Percentiles rank a stretch among this genome's conserved stretches.
phyloP scores from a whole-genome alignment of 164 flowering plant genomes.

The Protea cynaroides region DNA sequence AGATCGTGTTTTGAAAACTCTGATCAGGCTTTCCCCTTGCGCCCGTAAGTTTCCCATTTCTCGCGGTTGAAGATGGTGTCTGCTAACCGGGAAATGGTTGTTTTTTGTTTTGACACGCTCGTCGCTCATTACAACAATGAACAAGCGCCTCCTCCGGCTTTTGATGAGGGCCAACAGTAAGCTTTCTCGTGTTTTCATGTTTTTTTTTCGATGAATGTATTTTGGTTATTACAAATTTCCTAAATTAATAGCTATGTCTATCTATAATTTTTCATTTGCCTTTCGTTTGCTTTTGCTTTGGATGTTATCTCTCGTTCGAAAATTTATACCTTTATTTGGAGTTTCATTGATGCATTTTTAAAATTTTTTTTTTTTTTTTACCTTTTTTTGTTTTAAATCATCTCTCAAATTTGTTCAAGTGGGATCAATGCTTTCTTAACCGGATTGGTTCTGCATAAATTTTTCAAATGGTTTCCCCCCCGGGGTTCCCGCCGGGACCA shows the following conservation, averaged over 20 bases:
- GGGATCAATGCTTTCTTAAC: too few species aligned
- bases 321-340: too few species aligned
- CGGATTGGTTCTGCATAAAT: too few species aligned
- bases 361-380: not conserved
- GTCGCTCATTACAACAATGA: conserved; percentile 82
- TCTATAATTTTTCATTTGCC: too few species aligned
- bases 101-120: conserved; percentile 86
- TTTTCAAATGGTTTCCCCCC: too few species aligned
- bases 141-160: conserved; percentile 72
- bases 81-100: conserved; percentile 89
- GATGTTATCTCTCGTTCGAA: not conserved
- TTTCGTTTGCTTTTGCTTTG: not conserved
- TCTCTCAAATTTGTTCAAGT: too few species aligned
- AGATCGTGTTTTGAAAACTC: not conserved
- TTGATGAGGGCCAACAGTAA: conserved; percentile 83
- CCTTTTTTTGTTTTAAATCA: not conserved
- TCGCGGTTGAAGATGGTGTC: conserved; percentile 58
- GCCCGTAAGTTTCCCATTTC: not conserved
- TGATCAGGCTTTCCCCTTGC: not conserved
- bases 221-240: not conserved
- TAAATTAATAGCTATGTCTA: not conserved
- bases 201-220: not conserved
- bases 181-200: conserved; percentile 4
- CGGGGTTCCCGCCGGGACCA: too few species aligned
- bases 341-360: too few species aligned